These are phyloP conservation scores for Thermothielavioides terrestris DNA, from an alignment of 495 filamentous ascomycete species.

Conservation along the genomic window DNA sequence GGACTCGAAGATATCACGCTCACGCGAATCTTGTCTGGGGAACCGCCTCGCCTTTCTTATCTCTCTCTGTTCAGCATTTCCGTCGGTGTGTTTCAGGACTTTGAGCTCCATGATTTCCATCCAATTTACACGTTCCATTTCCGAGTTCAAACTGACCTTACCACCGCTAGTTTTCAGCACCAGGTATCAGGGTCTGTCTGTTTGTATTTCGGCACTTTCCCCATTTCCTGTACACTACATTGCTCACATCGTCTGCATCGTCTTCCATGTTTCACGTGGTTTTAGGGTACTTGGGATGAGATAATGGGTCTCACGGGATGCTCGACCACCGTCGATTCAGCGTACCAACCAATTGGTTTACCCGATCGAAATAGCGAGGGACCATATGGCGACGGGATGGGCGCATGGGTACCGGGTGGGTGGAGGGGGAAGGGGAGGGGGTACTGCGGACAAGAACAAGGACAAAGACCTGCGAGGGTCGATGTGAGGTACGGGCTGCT, in stretches of 20 bases:
- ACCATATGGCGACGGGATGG: background rate
- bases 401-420: background rate
- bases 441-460: constrained; percentile 8
- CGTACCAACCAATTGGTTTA: no score
- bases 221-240: background rate
- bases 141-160: no score
- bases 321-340: no score
- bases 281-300: no score
- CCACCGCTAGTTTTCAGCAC: background rate
- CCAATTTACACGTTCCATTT: background rate
- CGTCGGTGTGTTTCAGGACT: constrained; percentile 5
- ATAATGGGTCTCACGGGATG: no score
- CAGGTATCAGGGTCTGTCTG: no score
- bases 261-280: background rate
- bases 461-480: constrained; percentile 3
- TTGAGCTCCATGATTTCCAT: background rate
- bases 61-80: background rate
- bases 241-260: background rate
- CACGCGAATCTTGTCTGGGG: constrained; percentile 20
- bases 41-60: background rate
- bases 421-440: no score
- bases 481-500: background rate
- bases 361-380: background rate
- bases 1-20: constrained; percentile 32
- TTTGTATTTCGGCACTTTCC: background rate